These are phyloP conservation scores for Neurospora tetrasperma DNA, from an alignment of 495 filamentous ascomycete genomes.

Conservation along the genomic window DNA sequence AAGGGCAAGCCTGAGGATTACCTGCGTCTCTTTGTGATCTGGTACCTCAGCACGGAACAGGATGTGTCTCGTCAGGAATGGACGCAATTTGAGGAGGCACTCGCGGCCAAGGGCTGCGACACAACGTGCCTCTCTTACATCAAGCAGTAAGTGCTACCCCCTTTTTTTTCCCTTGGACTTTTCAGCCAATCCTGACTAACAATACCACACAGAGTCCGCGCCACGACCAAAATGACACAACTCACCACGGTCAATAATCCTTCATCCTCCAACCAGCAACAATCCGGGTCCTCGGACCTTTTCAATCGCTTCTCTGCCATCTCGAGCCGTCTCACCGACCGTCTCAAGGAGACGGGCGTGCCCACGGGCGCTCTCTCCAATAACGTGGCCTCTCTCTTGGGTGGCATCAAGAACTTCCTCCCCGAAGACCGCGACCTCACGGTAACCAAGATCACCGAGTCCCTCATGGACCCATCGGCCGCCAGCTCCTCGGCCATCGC, in stretches of 20 bases:
- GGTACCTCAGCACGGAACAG: slow-evolving; percentile 92
- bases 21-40: slow-evolving; percentile 88
- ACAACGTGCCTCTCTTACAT: slow-evolving; percentile 74
- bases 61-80: slow-evolving; percentile 75
- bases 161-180: background rate
- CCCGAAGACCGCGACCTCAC: slow-evolving; percentile 93
- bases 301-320: slow-evolving; percentile 86
- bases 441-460: slow-evolving; percentile 94
- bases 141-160: slow-evolving; percentile 49
- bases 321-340: slow-evolving; percentile 82
- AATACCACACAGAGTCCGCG: slow-evolving; percentile 56
- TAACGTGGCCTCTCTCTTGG: slow-evolving; percentile 90
- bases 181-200: slow-evolving; percentile 19
- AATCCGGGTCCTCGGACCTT: slow-evolving; percentile 53
- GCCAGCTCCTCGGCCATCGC: slow-evolving; percentile 86
- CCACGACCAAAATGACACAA: slow-evolving; percentile 98
- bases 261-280: slow-evolving; percentile 46
- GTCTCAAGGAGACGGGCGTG: slow-evolving; percentile 78
- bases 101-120: slow-evolving; percentile 63
- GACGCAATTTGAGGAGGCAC: slow-evolving; percentile 76
- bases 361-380: slow-evolving; percentile 46
- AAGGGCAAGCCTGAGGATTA: slow-evolving; percentile 86
- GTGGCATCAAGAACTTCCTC: slow-evolving; percentile 97
- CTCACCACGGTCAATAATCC: slow-evolving; percentile 70
- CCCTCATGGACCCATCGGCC: slow-evolving; percentile 89